Percentiles rank a stretch among this genome's conserved stretches.
These are phyloP conservation scores for Tilletia setariae DNA, from an alignment of 1,284 basidiomycete genomes.

Conservation along the genomic window DNA sequence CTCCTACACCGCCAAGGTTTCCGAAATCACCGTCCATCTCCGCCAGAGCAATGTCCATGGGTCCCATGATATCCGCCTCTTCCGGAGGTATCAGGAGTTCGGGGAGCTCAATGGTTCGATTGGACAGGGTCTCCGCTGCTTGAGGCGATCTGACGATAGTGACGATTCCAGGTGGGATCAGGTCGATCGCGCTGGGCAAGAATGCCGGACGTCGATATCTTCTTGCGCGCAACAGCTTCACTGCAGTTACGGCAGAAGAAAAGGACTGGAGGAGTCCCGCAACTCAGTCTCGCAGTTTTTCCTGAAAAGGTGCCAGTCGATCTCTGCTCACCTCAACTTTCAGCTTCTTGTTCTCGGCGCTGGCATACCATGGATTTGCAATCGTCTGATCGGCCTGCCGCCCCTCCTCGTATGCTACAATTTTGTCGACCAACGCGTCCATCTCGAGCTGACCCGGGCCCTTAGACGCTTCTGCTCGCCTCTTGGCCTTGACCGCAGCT, in stretches of 20 bases:
- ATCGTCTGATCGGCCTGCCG: slow-evolving; percentile 20
- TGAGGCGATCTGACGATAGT: slow-evolving; percentile 24
- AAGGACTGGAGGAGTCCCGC: slow-evolving; percentile 25
- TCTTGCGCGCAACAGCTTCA: slow-evolving; percentile 28
- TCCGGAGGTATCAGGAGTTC: slow-evolving; percentile 47
- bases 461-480: slow-evolving; percentile 13
- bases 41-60: slow-evolving; percentile 25
- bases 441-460: slow-evolving; percentile 26
- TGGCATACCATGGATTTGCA: neutral
- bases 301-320: neutral
- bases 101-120: slow-evolving; percentile 29
- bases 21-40: slow-evolving; percentile 21
- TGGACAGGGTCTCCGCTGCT: slow-evolving; percentile 18
- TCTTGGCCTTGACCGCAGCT: neutral
- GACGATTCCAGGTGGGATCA: slow-evolving; percentile 45
- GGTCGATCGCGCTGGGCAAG: slow-evolving; percentile 38
- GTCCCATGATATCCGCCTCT: slow-evolving; percentile 31
- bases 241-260: slow-evolving; percentile 37
- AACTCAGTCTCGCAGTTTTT: neutral
- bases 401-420: slow-evolving; percentile 35
- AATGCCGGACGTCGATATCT: slow-evolving; percentile 38
- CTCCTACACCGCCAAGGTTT: neutral
- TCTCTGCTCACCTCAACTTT: slow-evolving; percentile 27
- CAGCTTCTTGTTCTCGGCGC: neutral
- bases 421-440: slow-evolving; percentile 39